A percentile compares a stretch with the other conserved stretches of the same genome.
phyloP scores from a whole-genome alignment of 1,284 basidiomycete species.

The Microbotryomycetes sp. region DNA sequence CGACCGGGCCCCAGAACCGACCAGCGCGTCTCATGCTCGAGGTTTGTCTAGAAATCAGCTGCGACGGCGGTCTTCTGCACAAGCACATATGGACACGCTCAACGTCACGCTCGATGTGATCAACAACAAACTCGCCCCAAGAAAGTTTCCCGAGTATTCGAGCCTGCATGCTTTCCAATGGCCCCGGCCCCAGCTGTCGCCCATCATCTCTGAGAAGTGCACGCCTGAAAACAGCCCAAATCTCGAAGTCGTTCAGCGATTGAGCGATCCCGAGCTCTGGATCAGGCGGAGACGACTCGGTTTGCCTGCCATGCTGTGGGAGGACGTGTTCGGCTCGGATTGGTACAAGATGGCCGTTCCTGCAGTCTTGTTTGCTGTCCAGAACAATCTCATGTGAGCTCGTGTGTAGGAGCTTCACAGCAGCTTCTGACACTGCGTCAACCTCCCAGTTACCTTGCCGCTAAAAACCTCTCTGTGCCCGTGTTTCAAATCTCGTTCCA shows the following conservation, averaged over 20 bases:
- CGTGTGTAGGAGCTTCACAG: background rate
- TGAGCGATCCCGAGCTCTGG: constrained; percentile 19
- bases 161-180: constrained; percentile 20
- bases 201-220: constrained; percentile 16
- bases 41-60: constrained; percentile 1
- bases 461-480: constrained; percentile 41
- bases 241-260: constrained; percentile 14
- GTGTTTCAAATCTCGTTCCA: constrained; percentile 43
- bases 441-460: constrained; percentile 36
- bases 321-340: constrained; percentile 31
- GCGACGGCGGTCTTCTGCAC: constrained; percentile 15
- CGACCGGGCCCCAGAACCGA: background rate
- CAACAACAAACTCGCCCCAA: background rate
- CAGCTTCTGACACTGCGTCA: background rate
- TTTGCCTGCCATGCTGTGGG: constrained; percentile 13
- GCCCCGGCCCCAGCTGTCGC: constrained; percentile 22
- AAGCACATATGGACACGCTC: background rate
- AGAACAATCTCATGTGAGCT: constrained; percentile 38
- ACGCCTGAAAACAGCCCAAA: constrained; percentile 10
- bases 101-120: constrained; percentile 8
- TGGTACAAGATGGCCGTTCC: constrained; percentile 35
- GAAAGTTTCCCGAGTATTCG: constrained; percentile 13
- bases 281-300: constrained; percentile 14
- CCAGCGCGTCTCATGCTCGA: background rate
- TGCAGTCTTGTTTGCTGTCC: constrained; percentile 39